Conservation (phyloP, 768 basidiomycete genomes). For the Multifurca ochricompacta region DNA sequence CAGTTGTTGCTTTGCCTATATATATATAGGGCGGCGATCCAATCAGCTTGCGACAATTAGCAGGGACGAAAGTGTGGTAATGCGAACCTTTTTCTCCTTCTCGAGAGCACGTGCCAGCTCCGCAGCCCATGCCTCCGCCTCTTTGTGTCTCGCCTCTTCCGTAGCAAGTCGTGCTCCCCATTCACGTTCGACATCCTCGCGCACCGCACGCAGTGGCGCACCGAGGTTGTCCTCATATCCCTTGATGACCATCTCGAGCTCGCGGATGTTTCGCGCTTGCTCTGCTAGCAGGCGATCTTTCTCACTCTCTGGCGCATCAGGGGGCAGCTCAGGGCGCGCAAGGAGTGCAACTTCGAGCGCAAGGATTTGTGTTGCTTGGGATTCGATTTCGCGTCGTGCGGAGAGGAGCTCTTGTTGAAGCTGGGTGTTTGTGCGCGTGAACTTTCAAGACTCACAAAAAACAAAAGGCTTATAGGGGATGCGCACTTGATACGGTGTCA, state of each 20-base stretch:
- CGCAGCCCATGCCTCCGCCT: slow-evolving; percentile 64
- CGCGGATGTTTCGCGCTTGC: slow-evolving; percentile 66
- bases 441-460: neutral
- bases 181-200: slow-evolving; percentile 69
- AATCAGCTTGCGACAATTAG: neutral
- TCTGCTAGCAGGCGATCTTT: slow-evolving; percentile 71
- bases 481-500: slow-evolving; percentile 75
- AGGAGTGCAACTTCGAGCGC: slow-evolving; percentile 73
- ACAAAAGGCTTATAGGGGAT: neutral
- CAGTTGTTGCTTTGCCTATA: slow-evolving; percentile 48
- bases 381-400: slow-evolving; percentile 67
- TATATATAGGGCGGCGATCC: neutral
- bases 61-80: neutral
- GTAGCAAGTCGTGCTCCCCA: slow-evolving; percentile 54
- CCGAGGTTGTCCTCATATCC: slow-evolving; percentile 71
- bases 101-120: slow-evolving; percentile 72
- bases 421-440: slow-evolving; percentile 29
- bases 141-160: slow-evolving; percentile 52
- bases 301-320: slow-evolving; percentile 58
- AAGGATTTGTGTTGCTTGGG: slow-evolving; percentile 76
- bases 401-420: slow-evolving; percentile 84
- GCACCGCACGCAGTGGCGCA: slow-evolving; percentile 54
- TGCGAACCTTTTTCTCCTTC: slow-evolving; percentile 61
- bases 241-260: slow-evolving; percentile 63
- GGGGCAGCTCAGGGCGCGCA: slow-evolving; percentile 57